These are phyloP conservation scores for Xylariaceae sp. DNA, from an alignment of 2,329 filamentous ascomycete genomes.

Conservation along the genomic window DNA sequence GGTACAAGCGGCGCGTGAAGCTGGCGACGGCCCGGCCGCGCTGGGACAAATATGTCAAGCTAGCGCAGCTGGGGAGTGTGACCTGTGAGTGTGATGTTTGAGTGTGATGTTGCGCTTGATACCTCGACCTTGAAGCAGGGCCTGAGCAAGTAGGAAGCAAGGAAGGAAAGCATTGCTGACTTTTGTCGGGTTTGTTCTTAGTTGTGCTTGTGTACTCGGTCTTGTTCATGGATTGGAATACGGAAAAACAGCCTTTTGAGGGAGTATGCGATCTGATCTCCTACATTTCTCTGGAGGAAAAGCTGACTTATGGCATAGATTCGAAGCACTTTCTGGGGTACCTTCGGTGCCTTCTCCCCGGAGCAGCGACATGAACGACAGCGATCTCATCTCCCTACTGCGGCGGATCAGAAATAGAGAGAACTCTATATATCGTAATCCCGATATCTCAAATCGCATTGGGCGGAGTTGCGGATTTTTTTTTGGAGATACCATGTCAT, in stretches of 20 bases:
- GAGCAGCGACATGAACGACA: conserved; percentile 35
- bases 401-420: conserved; percentile 23
- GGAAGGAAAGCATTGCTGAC: background rate
- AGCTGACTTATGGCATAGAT: conserved; percentile 41
- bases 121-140: too few relatives aligned
- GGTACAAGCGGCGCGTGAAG: conserved; percentile 73
- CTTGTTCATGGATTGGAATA: conserved; percentile 67
- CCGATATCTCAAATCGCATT: conserved; percentile 36
- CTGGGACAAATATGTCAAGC: conserved; percentile 54
- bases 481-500: conserved; percentile 27
- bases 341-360: conserved; percentile 42
- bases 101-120: too few relatives aligned
- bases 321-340: conserved; percentile 48
- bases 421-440: conserved; percentile 22
- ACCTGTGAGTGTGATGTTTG: conserved; percentile 64
- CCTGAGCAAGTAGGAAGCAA: background rate
- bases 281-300: background rate
- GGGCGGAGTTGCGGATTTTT: conserved; percentile 40
- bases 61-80: conserved; percentile 67
- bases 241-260: conserved; percentile 56
- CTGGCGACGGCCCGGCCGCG: conserved; percentile 42
- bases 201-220: conserved; percentile 63
- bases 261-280: conserved; percentile 47
- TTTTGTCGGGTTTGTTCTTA: conserved; percentile 35
- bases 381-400: conserved; percentile 28